A percentile compares a stretch with the other conserved stretches of the same genome.
Conservation (phyloP, 148 eudicot species). For the Rhododendron vialii region DNA sequence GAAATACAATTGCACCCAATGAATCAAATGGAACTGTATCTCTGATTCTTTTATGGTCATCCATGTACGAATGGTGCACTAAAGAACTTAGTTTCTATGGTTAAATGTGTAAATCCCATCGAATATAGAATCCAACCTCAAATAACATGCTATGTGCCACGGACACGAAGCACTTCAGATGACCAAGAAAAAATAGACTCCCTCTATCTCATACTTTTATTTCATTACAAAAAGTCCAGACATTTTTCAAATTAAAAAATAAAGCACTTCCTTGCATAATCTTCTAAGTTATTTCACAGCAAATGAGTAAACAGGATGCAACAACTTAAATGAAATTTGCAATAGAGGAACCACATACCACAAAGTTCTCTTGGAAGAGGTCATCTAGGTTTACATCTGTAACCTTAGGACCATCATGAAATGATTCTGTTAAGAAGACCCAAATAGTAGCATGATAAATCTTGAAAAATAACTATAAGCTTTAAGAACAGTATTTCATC, state of each 20-base stretch:
- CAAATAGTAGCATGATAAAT: not conserved
- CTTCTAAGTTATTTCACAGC: not conserved
- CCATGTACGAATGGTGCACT: not conserved
- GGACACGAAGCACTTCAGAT: not conserved
- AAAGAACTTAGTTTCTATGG: not conserved
- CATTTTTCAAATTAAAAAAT: not conserved
- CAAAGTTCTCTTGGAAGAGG: conserved; percentile 24
- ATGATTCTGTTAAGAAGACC: conserved; percentile 30
- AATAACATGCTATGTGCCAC: not conserved
- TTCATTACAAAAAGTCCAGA: not conserved
- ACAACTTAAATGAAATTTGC: not conserved
- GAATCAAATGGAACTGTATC: conserved; percentile 1
- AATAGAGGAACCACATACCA: conserved; percentile 35
- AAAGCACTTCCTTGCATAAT: not conserved
- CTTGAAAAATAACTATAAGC: not conserved
- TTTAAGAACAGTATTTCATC: not conserved
- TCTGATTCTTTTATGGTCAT: not conserved
- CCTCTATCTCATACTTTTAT: not conserved
- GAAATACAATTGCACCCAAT: not conserved
- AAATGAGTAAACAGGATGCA: not conserved
- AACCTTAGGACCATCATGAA: conserved; percentile 21
- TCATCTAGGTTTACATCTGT: conserved; percentile 31
- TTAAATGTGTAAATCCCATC: not conserved
- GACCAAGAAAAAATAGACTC: not conserved
- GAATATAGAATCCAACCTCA: not conserved